phyloP scores from a whole-genome alignment of 306 rosid genomes.

The Fragaria nilgerrensis region DNA sequence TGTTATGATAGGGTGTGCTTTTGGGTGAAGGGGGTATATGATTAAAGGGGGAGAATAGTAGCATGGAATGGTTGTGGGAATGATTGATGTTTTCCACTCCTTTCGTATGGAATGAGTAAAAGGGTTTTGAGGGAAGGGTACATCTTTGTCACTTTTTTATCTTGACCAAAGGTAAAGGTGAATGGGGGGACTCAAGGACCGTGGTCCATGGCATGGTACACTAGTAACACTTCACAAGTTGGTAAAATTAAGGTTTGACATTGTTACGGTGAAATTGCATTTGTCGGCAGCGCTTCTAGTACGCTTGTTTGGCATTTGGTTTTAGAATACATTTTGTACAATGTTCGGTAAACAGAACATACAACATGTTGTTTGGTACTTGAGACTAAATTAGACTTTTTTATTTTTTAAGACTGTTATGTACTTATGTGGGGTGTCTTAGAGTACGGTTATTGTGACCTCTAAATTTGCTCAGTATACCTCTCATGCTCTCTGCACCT shows the following conservation, averaged over 20 bases:
- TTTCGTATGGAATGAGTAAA: constrained; percentile 34
- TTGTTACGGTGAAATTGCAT: not conserved
- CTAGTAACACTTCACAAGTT: not conserved
- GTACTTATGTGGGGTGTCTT: too few species aligned
- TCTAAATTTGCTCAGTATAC: too few species aligned
- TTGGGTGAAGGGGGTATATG: constrained; percentile 41
- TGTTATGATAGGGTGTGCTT: constrained; percentile 23
- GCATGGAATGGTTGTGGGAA: constrained; percentile 47
- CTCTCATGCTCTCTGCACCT: too few species aligned
- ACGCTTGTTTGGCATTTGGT: not conserved
- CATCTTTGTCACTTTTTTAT: constrained; percentile 35
- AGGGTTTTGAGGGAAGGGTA: constrained; percentile 12
- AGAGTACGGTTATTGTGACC: too few species aligned
- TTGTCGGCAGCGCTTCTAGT: not conserved
- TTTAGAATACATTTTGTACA: not conserved
- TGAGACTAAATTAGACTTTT: too few species aligned
- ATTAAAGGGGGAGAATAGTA: constrained; percentile 44
- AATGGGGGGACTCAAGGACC: not conserved
- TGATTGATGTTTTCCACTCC: constrained; percentile 62
- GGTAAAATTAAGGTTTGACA: not conserved
- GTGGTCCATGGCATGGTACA: constrained; percentile 3
- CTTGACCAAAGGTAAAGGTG: constrained; percentile 17
- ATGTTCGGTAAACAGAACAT: not conserved
- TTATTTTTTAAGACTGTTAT: too few species aligned
- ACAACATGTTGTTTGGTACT: too few species aligned